Conservation (phyloP, 2,329 filamentous ascomycete genomes). For the Mycogone perniciosa region DNA sequence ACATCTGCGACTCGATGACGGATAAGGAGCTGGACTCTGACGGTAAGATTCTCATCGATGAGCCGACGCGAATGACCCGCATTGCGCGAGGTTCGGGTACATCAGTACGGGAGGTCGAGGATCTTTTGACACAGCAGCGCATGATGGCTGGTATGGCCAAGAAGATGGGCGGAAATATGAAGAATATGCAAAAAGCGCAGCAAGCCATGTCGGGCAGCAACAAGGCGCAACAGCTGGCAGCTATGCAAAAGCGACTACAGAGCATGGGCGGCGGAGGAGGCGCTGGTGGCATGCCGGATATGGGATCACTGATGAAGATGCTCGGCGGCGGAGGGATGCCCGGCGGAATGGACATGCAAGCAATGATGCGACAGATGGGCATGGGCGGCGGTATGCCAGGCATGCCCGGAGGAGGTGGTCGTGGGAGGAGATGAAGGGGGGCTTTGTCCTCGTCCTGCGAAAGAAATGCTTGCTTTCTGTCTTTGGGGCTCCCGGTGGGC, state of each 20-base stretch:
- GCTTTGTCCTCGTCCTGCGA: neutral
- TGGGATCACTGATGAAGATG: conserved; percentile 89
- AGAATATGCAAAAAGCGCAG: conserved; percentile 93
- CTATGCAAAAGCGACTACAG: conserved; percentile 93
- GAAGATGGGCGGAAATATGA: conserved; percentile 97
- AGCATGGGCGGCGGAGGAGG: conserved; percentile 75
- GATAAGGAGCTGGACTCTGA: conserved; percentile 92
- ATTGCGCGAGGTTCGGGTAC: conserved; percentile 88
- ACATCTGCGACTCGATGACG: conserved; percentile 98
- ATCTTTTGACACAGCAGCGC: conserved; percentile 91
- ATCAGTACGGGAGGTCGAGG: conserved; percentile 86
- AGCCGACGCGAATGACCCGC: conserved; percentile 87
- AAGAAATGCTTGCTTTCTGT: neutral
- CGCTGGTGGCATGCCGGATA: conserved; percentile 68
- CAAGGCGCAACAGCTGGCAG: conserved; percentile 87
- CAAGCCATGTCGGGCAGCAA: conserved; percentile 86
- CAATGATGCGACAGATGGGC: conserved; percentile 70
- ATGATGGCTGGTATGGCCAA: conserved; percentile 99
- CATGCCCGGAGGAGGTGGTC: conserved; percentile 22
- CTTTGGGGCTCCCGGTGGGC: conserved; percentile 7
- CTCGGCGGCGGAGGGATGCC: conserved; percentile 65
- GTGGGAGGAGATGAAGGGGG: conserved; percentile 24
- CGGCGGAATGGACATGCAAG: conserved; percentile 68
- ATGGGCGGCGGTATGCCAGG: conserved; percentile 44
- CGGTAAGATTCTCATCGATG: conserved; percentile 87